Evolutionary conservation across 2,329 filamentous ascomycete genomes (phyloP), one percentile per base, ranked within the genome.

Genomic region (Penicillium sp.): DNA sequence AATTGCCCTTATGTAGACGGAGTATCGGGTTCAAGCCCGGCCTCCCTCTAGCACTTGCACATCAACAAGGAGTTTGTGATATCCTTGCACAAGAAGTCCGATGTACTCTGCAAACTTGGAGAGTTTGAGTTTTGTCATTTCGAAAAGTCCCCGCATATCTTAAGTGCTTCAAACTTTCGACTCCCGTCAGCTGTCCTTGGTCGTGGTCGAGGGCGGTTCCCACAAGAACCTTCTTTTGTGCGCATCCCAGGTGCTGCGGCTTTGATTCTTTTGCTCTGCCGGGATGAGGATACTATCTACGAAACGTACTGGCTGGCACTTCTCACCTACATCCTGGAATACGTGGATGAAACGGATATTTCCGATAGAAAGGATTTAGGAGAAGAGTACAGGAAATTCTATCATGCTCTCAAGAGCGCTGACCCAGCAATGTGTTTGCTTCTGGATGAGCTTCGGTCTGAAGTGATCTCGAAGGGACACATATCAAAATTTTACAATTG

Each of bases 301-400:
- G 36, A 48, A 44, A 39, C 9, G 26, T 57, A 58, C 39, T 58
- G 57, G 57, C 47, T 58, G 49, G 45, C 49, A 24, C 47, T 57
- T 27, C 46, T 60, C 25, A 55, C 51, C 1, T 61, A 61, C 45
- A 51, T 59, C 27, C 3, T 56, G 9, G 57, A 56, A 46, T 61
- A 49, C 37, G 47, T 59, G 42, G 53, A 57, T 47, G 53, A 43
- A 48, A 55, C 42, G 26, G 52, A 43, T 39, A n/a, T 57, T 18
- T 42, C 59, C n/a, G 28, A 59, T 36, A 51, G 54, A 39, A 45
- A 52, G 43, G 29, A 25, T 12, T 39, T 61, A 9, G 40, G 41
- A 32, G 46, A 55, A n/a, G 46, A 6, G 12, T 55, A 55, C 39
- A 47, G 39, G 27, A 34, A 24, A 35, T 56, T 58, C 25, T 60